These are phyloP conservation scores for Tolypocladium amazonense DNA, from an alignment of 2,329 filamentous ascomycete species.

Conservation along the genomic window DNA sequence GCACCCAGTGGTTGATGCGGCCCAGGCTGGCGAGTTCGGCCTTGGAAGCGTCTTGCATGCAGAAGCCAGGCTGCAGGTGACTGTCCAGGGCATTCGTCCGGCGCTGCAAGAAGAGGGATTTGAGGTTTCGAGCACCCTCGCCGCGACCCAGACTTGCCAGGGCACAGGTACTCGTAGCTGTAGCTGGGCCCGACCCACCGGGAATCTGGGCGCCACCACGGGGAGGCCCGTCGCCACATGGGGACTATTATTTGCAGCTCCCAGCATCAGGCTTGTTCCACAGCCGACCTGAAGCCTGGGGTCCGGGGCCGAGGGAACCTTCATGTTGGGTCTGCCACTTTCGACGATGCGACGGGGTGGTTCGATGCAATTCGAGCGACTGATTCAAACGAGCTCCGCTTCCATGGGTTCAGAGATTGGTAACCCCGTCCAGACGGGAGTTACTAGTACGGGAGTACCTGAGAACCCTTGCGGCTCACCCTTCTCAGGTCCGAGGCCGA, in stretches of 20 bases:
- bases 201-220: neutral
- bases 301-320: neutral
- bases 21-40: neutral
- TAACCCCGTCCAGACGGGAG: neutral
- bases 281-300: neutral
- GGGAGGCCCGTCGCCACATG: neutral
- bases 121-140: neutral
- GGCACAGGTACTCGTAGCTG: too few relatives aligned
- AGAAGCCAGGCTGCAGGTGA: neutral
- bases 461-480: neutral
- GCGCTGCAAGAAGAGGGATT: neutral
- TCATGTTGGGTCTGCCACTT: neutral
- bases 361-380: neutral
- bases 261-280: neutral
- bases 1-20: neutral
- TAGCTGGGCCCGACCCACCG: neutral
- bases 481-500: neutral
- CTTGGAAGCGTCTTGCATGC: neutral
- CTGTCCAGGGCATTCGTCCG: neutral
- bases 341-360: neutral
- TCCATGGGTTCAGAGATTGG: neutral
- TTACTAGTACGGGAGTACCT: neutral
- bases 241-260: neutral
- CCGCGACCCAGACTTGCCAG: neutral
- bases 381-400: neutral